These are phyloP conservation scores for Ilyonectria robusta DNA, from an alignment of 2,329 filamentous ascomycete species.

Conservation along the genomic window DNA sequence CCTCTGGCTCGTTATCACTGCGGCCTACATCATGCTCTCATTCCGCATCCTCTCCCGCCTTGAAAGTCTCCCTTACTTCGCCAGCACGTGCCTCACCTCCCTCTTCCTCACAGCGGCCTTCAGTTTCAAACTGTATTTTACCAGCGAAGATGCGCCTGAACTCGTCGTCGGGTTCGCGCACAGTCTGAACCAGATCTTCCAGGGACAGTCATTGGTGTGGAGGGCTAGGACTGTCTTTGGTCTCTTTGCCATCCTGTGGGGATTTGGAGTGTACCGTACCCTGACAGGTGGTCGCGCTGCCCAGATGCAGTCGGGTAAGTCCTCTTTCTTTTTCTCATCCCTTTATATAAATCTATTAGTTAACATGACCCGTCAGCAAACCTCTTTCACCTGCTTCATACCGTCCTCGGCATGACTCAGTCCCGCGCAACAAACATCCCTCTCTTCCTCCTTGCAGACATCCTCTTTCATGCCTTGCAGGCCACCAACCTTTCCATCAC, in stretches of 20 bases:
- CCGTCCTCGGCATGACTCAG: conserved; percentile 88
- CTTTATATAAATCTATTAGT: conserved; percentile 2
- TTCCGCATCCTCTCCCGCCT: conserved; percentile 61
- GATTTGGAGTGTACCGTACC: conserved; percentile 58
- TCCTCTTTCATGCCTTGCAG: conserved; percentile 67
- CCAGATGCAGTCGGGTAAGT: conserved; percentile 50
- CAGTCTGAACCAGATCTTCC: conserved; percentile 57
- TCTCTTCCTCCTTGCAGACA: conserved; percentile 81
- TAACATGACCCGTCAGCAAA: conserved; percentile 46
- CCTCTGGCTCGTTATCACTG: conserved; percentile 81
- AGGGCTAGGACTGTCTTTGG: conserved; percentile 66
- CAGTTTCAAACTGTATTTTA: conserved; percentile 92
- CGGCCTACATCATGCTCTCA: conserved; percentile 76
- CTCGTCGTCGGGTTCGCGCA: conserved; percentile 69
- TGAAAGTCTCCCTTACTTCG: conserved; percentile 57
- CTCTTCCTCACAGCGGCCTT: conserved; percentile 70
- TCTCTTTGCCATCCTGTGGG: conserved; percentile 58
- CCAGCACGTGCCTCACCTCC: conserved; percentile 58
- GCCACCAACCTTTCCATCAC: conserved; percentile 63
- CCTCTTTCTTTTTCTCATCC: background rate
- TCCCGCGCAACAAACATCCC: conserved; percentile 89
- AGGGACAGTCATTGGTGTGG: conserved; percentile 61
- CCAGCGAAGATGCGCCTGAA: conserved; percentile 89
- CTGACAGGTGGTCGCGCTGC: conserved; percentile 47
- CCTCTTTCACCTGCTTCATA: conserved; percentile 79